Conservation (phyloP, 352 stramenopile species). For the Phytopythium sindhum region DNA sequence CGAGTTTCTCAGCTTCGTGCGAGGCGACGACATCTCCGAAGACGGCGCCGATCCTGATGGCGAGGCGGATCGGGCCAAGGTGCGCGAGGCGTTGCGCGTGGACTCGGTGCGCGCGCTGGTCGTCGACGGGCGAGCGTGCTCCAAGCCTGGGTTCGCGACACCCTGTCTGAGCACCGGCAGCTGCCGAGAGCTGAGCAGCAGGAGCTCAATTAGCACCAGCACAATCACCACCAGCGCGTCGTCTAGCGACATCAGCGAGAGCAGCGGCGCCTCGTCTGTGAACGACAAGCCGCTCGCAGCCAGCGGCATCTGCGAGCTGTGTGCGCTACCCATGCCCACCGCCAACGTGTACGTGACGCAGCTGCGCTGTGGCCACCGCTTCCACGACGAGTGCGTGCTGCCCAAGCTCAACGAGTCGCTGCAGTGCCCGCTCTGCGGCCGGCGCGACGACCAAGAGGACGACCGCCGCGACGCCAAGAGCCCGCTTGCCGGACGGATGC, state of each 20-base stretch:
- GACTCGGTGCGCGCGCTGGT: constrained; percentile 4
- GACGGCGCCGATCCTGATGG: constrained; percentile 7
- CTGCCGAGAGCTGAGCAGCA: background rate
- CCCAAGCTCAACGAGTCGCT: constrained; percentile 55
- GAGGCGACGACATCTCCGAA: constrained; percentile 12
- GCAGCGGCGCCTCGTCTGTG: background rate
- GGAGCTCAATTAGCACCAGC: background rate
- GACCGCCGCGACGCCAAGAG: background rate
- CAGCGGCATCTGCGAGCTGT: constrained; percentile 10
- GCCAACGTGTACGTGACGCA: constrained; percentile 34
- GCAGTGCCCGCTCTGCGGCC: constrained; percentile 45
- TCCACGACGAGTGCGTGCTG: constrained; percentile 70
- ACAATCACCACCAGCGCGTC: background rate
- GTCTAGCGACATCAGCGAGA: background rate
- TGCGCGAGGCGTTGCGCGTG: background rate
- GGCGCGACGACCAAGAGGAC: constrained; percentile 5
- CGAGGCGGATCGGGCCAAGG: background rate
- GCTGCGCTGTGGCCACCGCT: constrained; percentile 54
- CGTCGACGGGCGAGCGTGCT: constrained; percentile 1
- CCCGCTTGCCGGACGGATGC: background rate
- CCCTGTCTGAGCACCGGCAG: background rate
- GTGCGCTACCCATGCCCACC: constrained; percentile 12
- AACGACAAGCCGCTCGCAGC: background rate
- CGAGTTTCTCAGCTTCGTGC: constrained; percentile 34
- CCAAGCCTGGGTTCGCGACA: background rate